phyloP scores from a whole-genome alignment of 2,329 filamentous ascomycete genomes.

The Cordyceps pruinosa region DNA sequence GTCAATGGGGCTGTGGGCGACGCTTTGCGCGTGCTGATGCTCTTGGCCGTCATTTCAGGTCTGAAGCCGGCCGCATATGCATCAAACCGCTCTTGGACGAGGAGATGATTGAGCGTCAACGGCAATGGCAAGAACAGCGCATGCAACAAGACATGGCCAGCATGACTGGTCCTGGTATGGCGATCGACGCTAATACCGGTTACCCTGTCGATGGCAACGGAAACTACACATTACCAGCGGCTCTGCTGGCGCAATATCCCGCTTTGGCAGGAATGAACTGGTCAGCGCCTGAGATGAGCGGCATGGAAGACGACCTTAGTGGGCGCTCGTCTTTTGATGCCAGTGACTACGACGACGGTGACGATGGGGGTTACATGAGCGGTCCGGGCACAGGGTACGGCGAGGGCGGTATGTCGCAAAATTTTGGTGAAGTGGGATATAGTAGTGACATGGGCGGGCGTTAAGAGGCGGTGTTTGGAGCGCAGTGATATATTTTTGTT shows the following conservation, averaged over 20 bases:
- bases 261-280: slow-evolving; percentile 88
- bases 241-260: slow-evolving; percentile 85
- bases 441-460: slow-evolving; percentile 44
- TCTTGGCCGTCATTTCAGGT: slow-evolving; percentile 87
- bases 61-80: slow-evolving; percentile 89
- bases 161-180: slow-evolving; percentile 47
- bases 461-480: neutral
- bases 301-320: slow-evolving; percentile 68
- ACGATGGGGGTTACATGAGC: slow-evolving; percentile 62
- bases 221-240: slow-evolving; percentile 71
- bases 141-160: slow-evolving; percentile 57
- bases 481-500: neutral
- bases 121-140: slow-evolving; percentile 65
- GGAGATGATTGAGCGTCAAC: slow-evolving; percentile 77
- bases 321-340: slow-evolving; percentile 77
- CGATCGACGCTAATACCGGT: slow-evolving; percentile 53
- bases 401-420: slow-evolving; percentile 48
- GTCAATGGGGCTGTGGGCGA: slow-evolving; percentile 87
- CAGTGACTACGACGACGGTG: slow-evolving; percentile 68
- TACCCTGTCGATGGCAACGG: slow-evolving; percentile 50
- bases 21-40: slow-evolving; percentile 94
- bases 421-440: slow-evolving; percentile 47
- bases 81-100: slow-evolving; percentile 97
- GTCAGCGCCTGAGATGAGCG: slow-evolving; percentile 57
- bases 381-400: slow-evolving; percentile 54